Conservation (phyloP, 306 rosid genomes). For the Glycine soja region DNA sequence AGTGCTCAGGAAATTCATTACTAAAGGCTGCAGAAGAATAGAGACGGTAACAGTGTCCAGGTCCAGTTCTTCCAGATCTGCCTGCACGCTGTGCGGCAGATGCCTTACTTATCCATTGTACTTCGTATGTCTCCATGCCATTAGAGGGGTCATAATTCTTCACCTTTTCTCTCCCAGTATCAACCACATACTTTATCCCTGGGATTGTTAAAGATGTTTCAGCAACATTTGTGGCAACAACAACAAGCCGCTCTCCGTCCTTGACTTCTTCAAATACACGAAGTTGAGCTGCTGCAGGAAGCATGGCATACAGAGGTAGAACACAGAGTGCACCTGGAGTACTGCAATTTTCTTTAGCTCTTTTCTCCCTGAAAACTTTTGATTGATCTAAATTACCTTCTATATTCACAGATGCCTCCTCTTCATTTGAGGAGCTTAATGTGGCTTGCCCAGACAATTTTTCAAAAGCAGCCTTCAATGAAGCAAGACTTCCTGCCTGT, state of each 20-base stretch:
- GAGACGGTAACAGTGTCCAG: constrained; percentile 88
- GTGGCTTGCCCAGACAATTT: constrained; percentile 58
- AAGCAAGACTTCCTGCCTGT: constrained; percentile 62
- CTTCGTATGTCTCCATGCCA: constrained; percentile 82
- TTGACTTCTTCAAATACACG: constrained; percentile 74
- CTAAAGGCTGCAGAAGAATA: constrained; percentile 86
- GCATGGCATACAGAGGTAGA: constrained; percentile 95
- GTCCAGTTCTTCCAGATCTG: constrained; percentile 95
- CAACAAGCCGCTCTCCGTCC: constrained; percentile 86
- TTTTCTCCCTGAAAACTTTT: constrained; percentile 45
- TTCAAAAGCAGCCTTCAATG: constrained; percentile 84
- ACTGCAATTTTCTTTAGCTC: constrained; percentile 39
- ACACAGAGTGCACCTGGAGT: constrained; percentile 67
- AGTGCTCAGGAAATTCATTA: constrained; percentile 71
- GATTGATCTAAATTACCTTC: constrained; percentile 54
- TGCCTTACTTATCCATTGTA: constrained; percentile 97
- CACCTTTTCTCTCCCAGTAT: constrained; percentile 92
- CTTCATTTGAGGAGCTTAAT: constrained; percentile 49
- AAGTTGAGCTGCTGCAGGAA: constrained; percentile 83
- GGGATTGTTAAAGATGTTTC: constrained; percentile 97
- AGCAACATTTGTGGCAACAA: constrained; percentile 96
- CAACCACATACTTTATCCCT: constrained; percentile 89
- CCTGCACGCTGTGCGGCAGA: constrained; percentile 95
- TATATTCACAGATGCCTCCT: constrained; percentile 40
- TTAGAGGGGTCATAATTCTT: constrained; percentile 74